Evolutionary conservation across 176 grass and related monocot species (phyloP), one percentile per base, ranked within the genome.

Genomic region (Cenchrus americanus): DNA sequence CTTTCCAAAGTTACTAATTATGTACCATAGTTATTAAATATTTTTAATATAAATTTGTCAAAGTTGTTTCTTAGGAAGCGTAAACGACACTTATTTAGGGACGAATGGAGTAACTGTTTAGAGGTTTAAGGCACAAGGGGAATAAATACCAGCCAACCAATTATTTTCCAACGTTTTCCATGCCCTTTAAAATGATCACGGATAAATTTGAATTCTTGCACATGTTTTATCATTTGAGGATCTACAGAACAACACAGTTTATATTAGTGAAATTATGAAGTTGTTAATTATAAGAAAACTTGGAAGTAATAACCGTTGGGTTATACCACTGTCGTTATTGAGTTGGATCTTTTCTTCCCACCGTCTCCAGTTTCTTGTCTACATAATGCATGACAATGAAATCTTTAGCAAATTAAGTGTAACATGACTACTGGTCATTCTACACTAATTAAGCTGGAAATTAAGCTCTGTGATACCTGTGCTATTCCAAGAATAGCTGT

Each of bases 401-500:
- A 50, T 62, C 3, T 47, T 85, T 18, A 90, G 53, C 5, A 7
- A 14, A 14, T 44, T 6, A 44, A 60, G 27, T 80, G 14, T 24
- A 66, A 22, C 34, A 21, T 21, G 57, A 14, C 1, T 57, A 14
- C 1, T 57, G 5, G 22, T 30, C 6, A n/a, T 11, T 34, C 15
- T 19, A 21, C 21, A 18, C 7, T 46, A 1, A 68, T 12, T 22
- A 17, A 46, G 23, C 1, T 76, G 5, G 22, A 54, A 30, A 37
- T 37, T 37, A 37, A 37, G 34, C 34, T 8, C 18, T 62, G 6
- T 10, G 10, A 6, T 86, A 95, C 96, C 87, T 93, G 90, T 48
- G 76, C 76, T 27, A 86, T 79, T 84, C 91, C 96, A 44, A 95
- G 78, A 80, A 91, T 71, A 71, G 93, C 59, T 46, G 93, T 98